Percentiles rank a stretch among this genome's conserved stretches.
Conservation (phyloP, 305 asterid species). For the Petunia hybrid region DNA sequence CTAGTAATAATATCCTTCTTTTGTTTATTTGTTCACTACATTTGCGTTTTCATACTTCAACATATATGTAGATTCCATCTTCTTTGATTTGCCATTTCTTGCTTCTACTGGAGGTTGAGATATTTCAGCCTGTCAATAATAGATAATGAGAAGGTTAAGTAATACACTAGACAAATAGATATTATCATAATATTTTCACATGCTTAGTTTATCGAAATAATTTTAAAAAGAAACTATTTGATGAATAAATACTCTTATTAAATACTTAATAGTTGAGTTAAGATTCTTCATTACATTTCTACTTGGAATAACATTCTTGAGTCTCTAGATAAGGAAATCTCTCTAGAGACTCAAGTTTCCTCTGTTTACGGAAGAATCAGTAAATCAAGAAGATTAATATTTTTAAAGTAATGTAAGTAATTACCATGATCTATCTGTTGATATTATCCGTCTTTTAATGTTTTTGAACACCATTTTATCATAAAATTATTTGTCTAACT, state of each 20-base stretch:
- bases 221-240: not conserved
- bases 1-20: not conserved
- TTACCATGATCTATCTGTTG: no score
- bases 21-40: not conserved
- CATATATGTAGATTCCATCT: not conserved
- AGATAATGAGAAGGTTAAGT: no score
- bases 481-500: no score
- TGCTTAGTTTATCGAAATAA: not conserved
- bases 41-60: not conserved
- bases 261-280: no score
- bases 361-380: not conserved
- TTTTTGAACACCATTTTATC: no score
- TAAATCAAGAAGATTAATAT: not conserved
- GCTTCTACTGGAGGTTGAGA: conserved; percentile 1
- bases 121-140: not conserved
- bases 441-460: no score
- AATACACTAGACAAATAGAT: not conserved
- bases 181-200: not conserved
- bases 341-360: not conserved
- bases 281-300: no score
- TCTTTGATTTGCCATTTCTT: not conserved
- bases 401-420: no score
- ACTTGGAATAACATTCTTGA: no score
- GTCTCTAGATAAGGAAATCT: no score
- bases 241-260: no score